phyloP scores from a whole-genome alignment of 176 grass and related monocot species.

The Juncus inflexus region DNA sequence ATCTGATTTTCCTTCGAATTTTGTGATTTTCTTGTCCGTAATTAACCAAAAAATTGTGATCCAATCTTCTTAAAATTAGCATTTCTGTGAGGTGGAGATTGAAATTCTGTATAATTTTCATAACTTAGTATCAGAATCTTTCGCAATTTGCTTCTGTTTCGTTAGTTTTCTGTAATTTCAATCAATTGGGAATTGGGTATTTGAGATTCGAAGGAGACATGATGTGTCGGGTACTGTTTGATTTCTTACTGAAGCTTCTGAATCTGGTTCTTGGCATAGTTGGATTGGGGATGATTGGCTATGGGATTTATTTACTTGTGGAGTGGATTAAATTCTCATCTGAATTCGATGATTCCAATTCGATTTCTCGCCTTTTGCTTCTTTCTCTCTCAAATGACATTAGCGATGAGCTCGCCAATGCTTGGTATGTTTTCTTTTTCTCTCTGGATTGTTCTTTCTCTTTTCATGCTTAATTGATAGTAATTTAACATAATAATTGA shows the following conservation, averaged over 20 bases:
- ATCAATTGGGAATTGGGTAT: not conserved
- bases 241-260: constrained; percentile 69
- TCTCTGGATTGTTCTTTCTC: constrained; percentile 13
- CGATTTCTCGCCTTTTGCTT: constrained; percentile 38
- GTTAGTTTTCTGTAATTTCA: not conserved
- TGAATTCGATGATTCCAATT: constrained; percentile 17
- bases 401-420: constrained; percentile 44
- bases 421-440: constrained; percentile 52
- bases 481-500: not conserved
- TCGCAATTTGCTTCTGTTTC: not conserved
- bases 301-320: constrained; percentile 61
- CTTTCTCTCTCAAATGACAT: constrained; percentile 33
- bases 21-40: too few relatives aligned
- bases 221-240: constrained; percentile 64
- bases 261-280: constrained; percentile 55
- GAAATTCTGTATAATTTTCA: too few relatives aligned
- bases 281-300: constrained; percentile 70
- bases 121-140: too few relatives aligned
- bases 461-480: not conserved
- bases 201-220: constrained; percentile 23
- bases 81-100: too few relatives aligned
- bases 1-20: too few relatives aligned
- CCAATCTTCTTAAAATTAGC: too few relatives aligned
- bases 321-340: constrained; percentile 52
- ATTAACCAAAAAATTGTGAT: too few relatives aligned